phyloP scores from a whole-genome alignment of 495 filamentous ascomycete species.

The Stereocaulon alpinum region DNA sequence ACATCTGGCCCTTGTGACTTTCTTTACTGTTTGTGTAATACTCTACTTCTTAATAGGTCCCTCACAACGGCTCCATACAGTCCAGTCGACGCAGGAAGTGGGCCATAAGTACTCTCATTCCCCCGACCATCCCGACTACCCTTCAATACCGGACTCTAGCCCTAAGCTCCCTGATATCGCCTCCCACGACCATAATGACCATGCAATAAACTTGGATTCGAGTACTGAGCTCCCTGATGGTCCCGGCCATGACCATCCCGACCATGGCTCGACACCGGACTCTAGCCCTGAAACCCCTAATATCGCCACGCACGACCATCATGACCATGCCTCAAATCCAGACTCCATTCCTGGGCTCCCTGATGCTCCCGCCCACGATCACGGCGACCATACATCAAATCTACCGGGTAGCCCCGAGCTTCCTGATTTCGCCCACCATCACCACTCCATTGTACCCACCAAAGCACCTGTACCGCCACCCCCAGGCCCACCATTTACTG shows the following conservation, averaged over 20 bases:
- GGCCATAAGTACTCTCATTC: background rate
- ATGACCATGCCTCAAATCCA: no score
- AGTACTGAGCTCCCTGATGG: no score
- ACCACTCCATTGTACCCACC: constrained; percentile 3
- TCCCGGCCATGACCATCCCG: background rate
- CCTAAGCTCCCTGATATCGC: background rate
- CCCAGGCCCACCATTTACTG: no score
- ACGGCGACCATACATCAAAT: background rate
- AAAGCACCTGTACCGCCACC: background rate
- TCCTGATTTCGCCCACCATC: background rate
- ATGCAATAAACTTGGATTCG: no score
- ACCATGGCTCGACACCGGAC: background rate
- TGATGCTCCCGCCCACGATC: background rate
- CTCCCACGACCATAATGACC: no score
- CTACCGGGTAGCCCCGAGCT: no score
- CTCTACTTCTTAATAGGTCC: background rate
- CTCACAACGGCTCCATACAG: background rate
- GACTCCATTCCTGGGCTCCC: no score
- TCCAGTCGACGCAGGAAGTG: background rate
- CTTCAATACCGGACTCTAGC: background rate
- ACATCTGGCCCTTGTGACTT: background rate
- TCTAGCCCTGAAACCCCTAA: background rate
- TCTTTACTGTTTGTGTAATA: background rate
- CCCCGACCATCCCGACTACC: background rate
- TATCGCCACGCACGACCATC: no score